Evolutionary conservation across 306 rosid genomes (phyloP), one percentile per base, ranked within the genome.

Genomic region (Abrus precatorius): DNA sequence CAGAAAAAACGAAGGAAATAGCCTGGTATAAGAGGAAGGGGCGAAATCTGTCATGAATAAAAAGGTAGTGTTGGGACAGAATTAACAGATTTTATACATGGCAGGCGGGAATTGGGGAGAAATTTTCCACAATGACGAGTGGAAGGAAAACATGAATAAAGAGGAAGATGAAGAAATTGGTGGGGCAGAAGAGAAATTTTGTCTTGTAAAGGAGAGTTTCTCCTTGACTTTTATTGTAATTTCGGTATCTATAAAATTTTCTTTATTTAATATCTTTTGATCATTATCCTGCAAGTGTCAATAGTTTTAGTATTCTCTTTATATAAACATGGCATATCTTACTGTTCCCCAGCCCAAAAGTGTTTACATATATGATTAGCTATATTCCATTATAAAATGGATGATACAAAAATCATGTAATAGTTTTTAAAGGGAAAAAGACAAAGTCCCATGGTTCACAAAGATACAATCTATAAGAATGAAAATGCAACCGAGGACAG

Each of bases 291-390:
- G 69, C 45, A 84, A 13, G 10, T 2, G 5, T 49, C 34, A 70
- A 55, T 45, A 53, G 20, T 61, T 80, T 62, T 47, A 50, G 63
- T 34, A 64, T 52, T 57, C 59, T 54, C 47, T 33, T 34, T 44
- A 28, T 20, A 63, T 32, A 29, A 59, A 20, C 69, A 61, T 13
- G 32, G 2, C 7, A 75, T 14, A 53, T 53, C 30, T 62, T 36
- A 48, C 11, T 6, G 44, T 75, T 52, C 60, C 67, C 33, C 64
- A 14, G 36, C 54, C 36, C 65, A 62, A 13, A 52, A 50, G 52
- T 79, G 69, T 63, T 61, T 40, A 74, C 7, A 73, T 66, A 59
- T 54, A 30, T 69, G 50, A 69, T 53, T 32, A 61, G 61, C 60
- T 62, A 83, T 63, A 54, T 61, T 59, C 59, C 12, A 60, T 61